Percentiles rank a stretch among this genome's conserved stretches.
These are phyloP conservation scores for Asclepias syriaca DNA, from an alignment of 257 asterid genomes.

Conservation along the genomic window DNA sequence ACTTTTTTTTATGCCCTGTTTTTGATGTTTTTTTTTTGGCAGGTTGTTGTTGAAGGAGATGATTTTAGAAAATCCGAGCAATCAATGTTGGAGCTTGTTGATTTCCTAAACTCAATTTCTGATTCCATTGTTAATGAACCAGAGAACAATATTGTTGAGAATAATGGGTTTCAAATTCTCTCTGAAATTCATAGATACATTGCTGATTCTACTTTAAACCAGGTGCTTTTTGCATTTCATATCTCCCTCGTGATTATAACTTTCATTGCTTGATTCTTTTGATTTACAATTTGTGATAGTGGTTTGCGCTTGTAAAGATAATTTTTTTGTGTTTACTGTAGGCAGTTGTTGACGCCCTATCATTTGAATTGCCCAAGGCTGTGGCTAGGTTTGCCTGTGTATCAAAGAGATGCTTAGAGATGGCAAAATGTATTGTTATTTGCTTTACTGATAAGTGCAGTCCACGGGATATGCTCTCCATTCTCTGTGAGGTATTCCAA, in stretches of 20 bases:
- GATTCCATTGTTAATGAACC: conserved; percentile 23
- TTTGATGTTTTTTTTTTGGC: conserved; percentile 5
- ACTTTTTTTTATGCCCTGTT: background rate
- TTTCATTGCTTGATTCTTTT: background rate
- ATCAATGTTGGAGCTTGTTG: conserved; percentile 40
- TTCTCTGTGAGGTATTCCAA: conserved; percentile 59
- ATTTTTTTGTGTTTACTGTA: conserved; percentile 14
- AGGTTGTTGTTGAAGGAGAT: conserved; percentile 49
- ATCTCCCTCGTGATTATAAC: background rate
- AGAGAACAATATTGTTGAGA: conserved; percentile 30
- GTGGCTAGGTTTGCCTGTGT: conserved; percentile 54
- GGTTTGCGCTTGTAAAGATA: background rate
- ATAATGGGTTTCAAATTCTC: conserved; percentile 36
- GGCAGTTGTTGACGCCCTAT: conserved; percentile 65
- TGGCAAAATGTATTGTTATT: conserved; percentile 40
- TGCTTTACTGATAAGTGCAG: conserved; percentile 41
- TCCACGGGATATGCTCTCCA: conserved; percentile 86
- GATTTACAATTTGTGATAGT: background rate
- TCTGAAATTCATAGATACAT: conserved; percentile 43
- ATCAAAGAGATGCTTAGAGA: conserved; percentile 52
- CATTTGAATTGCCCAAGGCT: conserved; percentile 68
- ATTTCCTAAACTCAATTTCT: conserved; percentile 44
- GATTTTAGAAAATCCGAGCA: conserved; percentile 37
- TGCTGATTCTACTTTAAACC: conserved; percentile 38
- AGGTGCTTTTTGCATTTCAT: conserved; percentile 28